These are phyloP conservation scores for Anisodus tanguticus DNA, from an alignment of 257 asterid species.

Conservation along the genomic window DNA sequence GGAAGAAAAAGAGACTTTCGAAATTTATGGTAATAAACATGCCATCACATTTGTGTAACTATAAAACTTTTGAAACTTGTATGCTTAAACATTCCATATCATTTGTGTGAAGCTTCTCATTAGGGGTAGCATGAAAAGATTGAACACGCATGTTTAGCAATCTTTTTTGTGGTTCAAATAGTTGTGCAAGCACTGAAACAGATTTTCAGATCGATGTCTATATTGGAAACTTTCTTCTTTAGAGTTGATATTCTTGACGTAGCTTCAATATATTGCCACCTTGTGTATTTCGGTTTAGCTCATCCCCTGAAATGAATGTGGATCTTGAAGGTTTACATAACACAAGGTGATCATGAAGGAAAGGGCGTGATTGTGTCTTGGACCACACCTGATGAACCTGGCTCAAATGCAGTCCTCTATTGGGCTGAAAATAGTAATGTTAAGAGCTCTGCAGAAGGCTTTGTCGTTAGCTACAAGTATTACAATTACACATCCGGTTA, in stretches of 20 bases:
- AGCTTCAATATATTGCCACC: neutral
- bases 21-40: too few species aligned
- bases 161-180: too few species aligned
- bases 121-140: too few species aligned
- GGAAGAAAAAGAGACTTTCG: too few species aligned
- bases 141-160: neutral
- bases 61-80: too few species aligned
- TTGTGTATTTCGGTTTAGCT: neutral
- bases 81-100: too few species aligned
- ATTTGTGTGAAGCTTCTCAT: too few species aligned
- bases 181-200: neutral
- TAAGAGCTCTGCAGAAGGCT: conserved; percentile 38
- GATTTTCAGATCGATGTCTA: neutral
- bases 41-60: too few species aligned
- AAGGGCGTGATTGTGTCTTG: conserved; percentile 66
- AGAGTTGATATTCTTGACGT: neutral
- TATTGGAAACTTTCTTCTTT: neutral
- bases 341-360: conserved; percentile 80
- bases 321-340: conserved; percentile 61
- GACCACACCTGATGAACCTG: conserved; percentile 63
- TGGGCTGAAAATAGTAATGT: conserved; percentile 50
- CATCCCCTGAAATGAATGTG: conserved; percentile 8
- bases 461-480: conserved; percentile 50
- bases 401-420: conserved; percentile 52
- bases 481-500: conserved; percentile 67